Percentiles rank a stretch among this genome's conserved stretches.
Conservation (phyloP, 257 asterid species). For the Solanum lignicaule region DNA sequence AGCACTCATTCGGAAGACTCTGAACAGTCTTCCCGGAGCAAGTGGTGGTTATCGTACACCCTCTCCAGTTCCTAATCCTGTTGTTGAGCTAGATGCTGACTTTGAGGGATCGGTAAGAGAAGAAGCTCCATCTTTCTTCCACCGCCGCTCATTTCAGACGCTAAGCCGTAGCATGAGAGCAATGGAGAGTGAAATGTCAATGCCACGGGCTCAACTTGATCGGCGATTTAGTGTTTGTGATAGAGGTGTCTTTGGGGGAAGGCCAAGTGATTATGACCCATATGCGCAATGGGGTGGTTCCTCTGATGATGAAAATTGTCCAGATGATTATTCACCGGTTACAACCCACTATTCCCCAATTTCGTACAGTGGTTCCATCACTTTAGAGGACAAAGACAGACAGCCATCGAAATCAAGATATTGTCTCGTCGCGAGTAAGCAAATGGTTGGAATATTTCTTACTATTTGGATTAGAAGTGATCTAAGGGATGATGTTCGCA, state of each 20-base stretch:
- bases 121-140: constrained; percentile 42
- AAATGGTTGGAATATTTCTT: constrained; percentile 94
- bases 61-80: constrained; percentile 75
- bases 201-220: constrained; percentile 57
- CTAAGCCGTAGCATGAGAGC: constrained; percentile 76
- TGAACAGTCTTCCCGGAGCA: constrained; percentile 65
- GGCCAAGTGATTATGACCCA: constrained; percentile 48
- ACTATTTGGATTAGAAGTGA: constrained; percentile 83
- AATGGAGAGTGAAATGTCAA: constrained; percentile 41
- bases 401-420: constrained; percentile 44
- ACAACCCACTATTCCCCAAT: constrained; percentile 35
- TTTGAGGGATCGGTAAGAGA: constrained; percentile 62
- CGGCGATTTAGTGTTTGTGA: constrained; percentile 84
- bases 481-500: constrained; percentile 53
- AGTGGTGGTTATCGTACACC: constrained; percentile 50
- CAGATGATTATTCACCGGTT: constrained; percentile 44
- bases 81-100: constrained; percentile 71
- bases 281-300: constrained; percentile 52
- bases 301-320: constrained; percentile 55
- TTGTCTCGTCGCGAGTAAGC: constrained; percentile 88
- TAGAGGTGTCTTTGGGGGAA: constrained; percentile 45
- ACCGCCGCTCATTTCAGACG: constrained; percentile 64
- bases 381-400: constrained; percentile 50
- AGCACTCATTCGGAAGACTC: constrained; percentile 57
- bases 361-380: constrained; percentile 26